Conservation (phyloP, 768 basidiomycete species). For the Favolaschia claudopus region DNA sequence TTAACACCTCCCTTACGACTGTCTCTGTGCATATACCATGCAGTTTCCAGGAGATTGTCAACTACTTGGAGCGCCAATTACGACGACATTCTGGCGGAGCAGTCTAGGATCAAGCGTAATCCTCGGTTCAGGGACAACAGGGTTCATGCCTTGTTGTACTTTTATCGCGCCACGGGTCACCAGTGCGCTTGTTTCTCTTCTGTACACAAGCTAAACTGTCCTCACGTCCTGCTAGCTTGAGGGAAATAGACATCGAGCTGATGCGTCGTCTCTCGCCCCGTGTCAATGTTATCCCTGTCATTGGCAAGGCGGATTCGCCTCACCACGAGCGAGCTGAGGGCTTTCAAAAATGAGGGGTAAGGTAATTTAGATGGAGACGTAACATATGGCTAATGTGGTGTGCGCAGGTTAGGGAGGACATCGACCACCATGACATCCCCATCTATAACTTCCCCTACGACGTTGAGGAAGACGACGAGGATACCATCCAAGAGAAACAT, state of each 20-base stretch:
- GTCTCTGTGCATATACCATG: background rate
- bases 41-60: constrained; percentile 89
- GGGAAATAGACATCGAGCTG: constrained; percentile 93
- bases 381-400: constrained; percentile 1
- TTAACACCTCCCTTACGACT: constrained; percentile 7
- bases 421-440: constrained; percentile 87
- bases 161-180: constrained; percentile 91
- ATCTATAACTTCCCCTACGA: constrained; percentile 97
- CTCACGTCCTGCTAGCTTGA: constrained; percentile 52
- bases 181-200: constrained; percentile 60
- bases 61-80: constrained; percentile 91
- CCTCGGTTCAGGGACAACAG: constrained; percentile 91
- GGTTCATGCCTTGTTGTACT: constrained; percentile 86
- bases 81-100: constrained; percentile 87
- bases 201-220: background rate
- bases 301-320: constrained; percentile 90
- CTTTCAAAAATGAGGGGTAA: constrained; percentile 83
- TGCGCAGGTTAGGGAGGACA: constrained; percentile 88
- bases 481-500: constrained; percentile 89
- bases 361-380: constrained; percentile 13
- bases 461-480: constrained; percentile 92
- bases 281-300: constrained; percentile 93
- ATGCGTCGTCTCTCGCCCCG: constrained; percentile 90
- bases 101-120: constrained; percentile 93
- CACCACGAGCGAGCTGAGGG: constrained; percentile 79